Percentiles rank a stretch among this genome's conserved stretches.
Conservation (phyloP, 805 yeast species). For the Saturnispora galanensis region DNA sequence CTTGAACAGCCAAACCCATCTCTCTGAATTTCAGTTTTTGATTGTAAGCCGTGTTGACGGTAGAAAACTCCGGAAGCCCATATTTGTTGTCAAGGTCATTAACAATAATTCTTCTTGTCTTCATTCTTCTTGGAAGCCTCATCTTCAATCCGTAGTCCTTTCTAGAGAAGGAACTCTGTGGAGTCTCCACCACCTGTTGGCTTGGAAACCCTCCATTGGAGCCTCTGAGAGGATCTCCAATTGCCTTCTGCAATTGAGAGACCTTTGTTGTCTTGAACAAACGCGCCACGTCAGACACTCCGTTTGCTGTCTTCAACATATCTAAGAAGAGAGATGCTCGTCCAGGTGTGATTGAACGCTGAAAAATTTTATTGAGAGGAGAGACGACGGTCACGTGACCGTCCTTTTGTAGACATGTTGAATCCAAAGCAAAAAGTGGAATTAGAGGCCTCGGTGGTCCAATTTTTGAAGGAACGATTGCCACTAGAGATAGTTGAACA, state of each 20-base stretch:
- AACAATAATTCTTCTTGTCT: constrained; percentile 48
- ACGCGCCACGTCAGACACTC: constrained; percentile 21
- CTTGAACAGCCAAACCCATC: constrained; percentile 41
- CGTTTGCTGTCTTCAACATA: constrained; percentile 18
- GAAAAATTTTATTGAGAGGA: not conserved
- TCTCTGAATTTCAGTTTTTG: constrained; percentile 61
- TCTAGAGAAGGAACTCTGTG: constrained; percentile 50
- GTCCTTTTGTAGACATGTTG: not conserved
- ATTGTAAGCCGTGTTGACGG: constrained; percentile 48
- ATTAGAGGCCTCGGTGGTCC: constrained; percentile 27
- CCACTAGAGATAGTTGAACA: not conserved
- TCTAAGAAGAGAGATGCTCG: too few species aligned
- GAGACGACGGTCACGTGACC: constrained; percentile 2
- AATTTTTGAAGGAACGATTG: constrained; percentile 18
- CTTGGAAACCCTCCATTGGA: constrained; percentile 38
- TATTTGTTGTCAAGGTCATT: constrained; percentile 60
- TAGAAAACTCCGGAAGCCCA: constrained; percentile 63
- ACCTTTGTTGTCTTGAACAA: constrained; percentile 24
- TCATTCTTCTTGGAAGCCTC: constrained; percentile 53
- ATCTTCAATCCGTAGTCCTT: constrained; percentile 73
- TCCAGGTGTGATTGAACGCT: too few species aligned
- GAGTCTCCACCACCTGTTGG: constrained; percentile 65
- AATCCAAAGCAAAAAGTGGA: constrained; percentile 14
- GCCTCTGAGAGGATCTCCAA: constrained; percentile 20
- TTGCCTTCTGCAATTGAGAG: constrained; percentile 26